Conservation (phyloP, 2,329 filamentous ascomycete genomes). For the Diaporthe sp. region DNA sequence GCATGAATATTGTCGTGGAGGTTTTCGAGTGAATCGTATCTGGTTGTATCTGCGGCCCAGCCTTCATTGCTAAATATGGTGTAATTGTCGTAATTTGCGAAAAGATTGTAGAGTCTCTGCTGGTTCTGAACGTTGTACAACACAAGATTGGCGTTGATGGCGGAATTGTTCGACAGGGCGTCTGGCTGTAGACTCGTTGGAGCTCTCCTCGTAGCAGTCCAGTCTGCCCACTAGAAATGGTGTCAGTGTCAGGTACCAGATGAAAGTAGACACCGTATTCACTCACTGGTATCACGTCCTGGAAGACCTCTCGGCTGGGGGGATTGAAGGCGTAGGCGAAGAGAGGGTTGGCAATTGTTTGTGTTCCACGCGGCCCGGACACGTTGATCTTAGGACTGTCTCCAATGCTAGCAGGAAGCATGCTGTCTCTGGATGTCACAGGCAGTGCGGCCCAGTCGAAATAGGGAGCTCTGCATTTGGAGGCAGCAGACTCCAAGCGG, state of each 20-base stretch:
- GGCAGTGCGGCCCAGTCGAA: constrained; percentile 68
- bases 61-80: constrained; percentile 76
- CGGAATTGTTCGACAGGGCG: constrained; percentile 68
- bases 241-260: constrained; percentile 24
- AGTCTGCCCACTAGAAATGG: constrained; percentile 62
- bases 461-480: constrained; percentile 65
- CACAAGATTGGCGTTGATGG: constrained; percentile 63
- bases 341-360: constrained; percentile 70
- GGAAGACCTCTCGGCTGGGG: constrained; percentile 66
- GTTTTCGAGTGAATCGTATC: constrained; percentile 73
- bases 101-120: constrained; percentile 73
- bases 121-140: constrained; percentile 65
- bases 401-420: constrained; percentile 60
- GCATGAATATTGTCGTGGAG: constrained; percentile 73
- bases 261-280: not conserved
- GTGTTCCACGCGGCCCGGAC: constrained; percentile 65
- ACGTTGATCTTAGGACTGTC: constrained; percentile 56
- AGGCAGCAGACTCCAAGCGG: constrained; percentile 62
- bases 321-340: constrained; percentile 71
- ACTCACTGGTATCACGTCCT: constrained; percentile 66
- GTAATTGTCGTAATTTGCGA: constrained; percentile 75
- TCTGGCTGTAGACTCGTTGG: constrained; percentile 53
- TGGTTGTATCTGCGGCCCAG: constrained; percentile 60
- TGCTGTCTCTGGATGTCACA: constrained; percentile 54
- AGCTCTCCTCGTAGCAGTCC: constrained; percentile 69